These are phyloP conservation scores for Cicer judaicum DNA, from an alignment of 306 rosid species.

Conservation along the genomic window DNA sequence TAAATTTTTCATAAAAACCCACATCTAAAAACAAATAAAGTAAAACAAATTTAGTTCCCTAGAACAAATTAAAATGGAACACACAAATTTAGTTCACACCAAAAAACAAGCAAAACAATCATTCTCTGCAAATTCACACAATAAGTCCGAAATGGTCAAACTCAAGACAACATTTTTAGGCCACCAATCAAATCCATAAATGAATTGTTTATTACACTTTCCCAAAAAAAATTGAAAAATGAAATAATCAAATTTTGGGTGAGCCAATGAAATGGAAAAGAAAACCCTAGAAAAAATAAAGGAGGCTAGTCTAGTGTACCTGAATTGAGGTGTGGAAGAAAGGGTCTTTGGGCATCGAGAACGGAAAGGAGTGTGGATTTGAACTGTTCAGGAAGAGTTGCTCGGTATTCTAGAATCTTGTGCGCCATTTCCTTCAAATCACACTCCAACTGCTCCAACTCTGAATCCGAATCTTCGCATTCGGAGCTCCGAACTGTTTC, in stretches of 20 bases:
- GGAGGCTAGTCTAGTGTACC: slow-evolving; percentile 21
- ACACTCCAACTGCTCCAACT: slow-evolving; percentile 58
- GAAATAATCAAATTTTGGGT: background rate
- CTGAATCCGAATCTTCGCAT: slow-evolving; percentile 41
- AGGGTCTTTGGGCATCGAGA: slow-evolving; percentile 64
- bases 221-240: background rate
- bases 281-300: slow-evolving; percentile 35
- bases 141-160: background rate
- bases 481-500: slow-evolving; percentile 42
- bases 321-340: slow-evolving; percentile 23
- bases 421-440: slow-evolving; percentile 67
- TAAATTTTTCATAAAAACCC: background rate
- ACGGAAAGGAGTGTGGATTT: slow-evolving; percentile 57
- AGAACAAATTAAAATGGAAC: slow-evolving; percentile 9
- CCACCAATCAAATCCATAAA: background rate
- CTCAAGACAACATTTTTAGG: background rate
- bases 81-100: background rate
- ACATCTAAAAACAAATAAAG: background rate
- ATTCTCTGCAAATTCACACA: background rate
- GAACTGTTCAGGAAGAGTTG: slow-evolving; percentile 68
- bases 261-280: background rate
- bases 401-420: slow-evolving; percentile 64
- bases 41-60: slow-evolving; percentile 10
- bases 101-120: background rate
- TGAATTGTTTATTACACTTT: background rate